A percentile compares a stretch with the other conserved stretches of the same genome.
These are phyloP conservation scores for Phytophthora kernoviae DNA, from an alignment of 352 stramenopile species.

Conservation along the genomic window DNA sequence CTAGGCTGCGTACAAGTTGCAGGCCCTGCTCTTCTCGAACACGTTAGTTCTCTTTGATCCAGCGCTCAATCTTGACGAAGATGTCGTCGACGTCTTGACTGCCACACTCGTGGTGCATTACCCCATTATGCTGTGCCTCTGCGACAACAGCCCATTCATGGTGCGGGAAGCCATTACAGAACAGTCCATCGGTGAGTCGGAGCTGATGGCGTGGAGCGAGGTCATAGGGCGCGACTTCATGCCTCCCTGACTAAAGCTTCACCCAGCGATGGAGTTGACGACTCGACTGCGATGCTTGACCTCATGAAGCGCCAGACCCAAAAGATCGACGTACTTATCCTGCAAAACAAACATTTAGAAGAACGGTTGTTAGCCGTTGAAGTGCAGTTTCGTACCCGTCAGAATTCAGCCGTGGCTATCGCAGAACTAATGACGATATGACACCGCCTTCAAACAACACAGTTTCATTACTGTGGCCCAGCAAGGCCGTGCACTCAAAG, in stretches of 20 bases:
- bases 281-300: not conserved
- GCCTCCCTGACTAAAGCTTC: not conserved
- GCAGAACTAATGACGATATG: too few relatives aligned
- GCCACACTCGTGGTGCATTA: slow-evolving; percentile 18
- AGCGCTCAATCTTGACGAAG: slow-evolving; percentile 4
- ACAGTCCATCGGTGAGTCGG: not conserved
- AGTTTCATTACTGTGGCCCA: too few relatives aligned
- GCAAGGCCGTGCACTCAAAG: too few relatives aligned
- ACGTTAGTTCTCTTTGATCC: slow-evolving; percentile 1
- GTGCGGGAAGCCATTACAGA: slow-evolving; percentile 1
- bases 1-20: not conserved
- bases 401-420: too few relatives aligned
- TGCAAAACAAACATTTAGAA: slow-evolving; percentile 17
- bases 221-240: slow-evolving; percentile 1
- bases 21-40: slow-evolving; percentile 5
- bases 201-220: slow-evolving; percentile 1
- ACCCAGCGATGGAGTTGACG: too few relatives aligned
- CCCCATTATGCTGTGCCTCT: slow-evolving; percentile 7
- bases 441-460: not conserved
- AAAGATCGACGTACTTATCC: slow-evolving; percentile 7
- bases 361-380: slow-evolving; percentile 11
- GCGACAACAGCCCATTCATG: not conserved
- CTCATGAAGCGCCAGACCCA: slow-evolving; percentile 10
- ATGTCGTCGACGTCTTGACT: slow-evolving; percentile 10
- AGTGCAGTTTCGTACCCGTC: not conserved